Evolutionary conservation across 129 eudicot species (phyloP).

Genomic region (Flaveria trinervia): DNA sequence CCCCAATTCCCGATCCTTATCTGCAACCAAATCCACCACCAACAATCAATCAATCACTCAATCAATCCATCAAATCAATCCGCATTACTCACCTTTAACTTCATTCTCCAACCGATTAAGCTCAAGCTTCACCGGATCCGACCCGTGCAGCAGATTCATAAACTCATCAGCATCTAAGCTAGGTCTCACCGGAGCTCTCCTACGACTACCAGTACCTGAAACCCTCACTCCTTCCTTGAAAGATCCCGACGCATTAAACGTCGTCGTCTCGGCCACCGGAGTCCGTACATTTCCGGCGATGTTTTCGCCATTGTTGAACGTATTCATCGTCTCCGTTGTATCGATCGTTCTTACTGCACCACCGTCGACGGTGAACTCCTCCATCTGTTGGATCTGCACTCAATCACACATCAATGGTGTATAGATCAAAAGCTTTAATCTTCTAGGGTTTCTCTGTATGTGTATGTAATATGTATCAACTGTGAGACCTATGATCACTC

Average conservation of each 20-base stretch:
- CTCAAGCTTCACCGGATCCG: constrained; percentile 98
- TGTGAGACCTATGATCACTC: background rate
- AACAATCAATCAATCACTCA: constrained; percentile 16
- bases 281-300: constrained; percentile 45
- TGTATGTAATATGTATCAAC: background rate
- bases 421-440: background rate
- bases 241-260: constrained; percentile 50
- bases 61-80: constrained; percentile 41
- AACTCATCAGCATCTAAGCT: constrained; percentile 92
- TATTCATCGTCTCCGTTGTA: no score
- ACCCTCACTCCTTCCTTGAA: constrained; percentile 48
- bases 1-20: constrained; percentile 78
- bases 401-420: constrained; percentile 44
- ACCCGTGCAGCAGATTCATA: constrained; percentile 79
- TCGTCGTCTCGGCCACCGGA: constrained; percentile 23
- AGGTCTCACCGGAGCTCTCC: constrained; percentile 66
- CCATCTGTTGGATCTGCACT: constrained; percentile 60
- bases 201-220: constrained; percentile 49
- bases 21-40: constrained; percentile 39
- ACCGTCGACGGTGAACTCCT: constrained; percentile 56
- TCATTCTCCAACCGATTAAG: constrained; percentile 94
- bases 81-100: constrained; percentile 71
- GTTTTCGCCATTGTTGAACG: constrained; percentile 28
- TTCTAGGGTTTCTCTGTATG: constrained; percentile 2
- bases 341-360: constrained; percentile 24